These are phyloP conservation scores for Penicillium expansum DNA, from an alignment of 2,329 filamentous ascomycete genomes.

Conservation along the genomic window DNA sequence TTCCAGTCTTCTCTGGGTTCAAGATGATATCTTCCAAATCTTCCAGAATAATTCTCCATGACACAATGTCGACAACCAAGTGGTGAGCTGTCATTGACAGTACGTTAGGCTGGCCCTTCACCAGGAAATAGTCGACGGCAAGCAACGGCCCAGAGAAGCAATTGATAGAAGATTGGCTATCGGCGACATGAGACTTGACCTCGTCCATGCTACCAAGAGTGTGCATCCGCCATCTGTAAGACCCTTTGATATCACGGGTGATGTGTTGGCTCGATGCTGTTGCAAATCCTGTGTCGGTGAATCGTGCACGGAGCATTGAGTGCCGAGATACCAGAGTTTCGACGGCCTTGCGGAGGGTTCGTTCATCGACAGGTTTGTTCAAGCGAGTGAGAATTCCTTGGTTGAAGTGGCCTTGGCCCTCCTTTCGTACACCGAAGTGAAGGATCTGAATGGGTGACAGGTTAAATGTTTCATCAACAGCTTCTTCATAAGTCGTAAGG, in stretches of 20 bases:
- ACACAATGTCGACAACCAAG: constrained; percentile 41
- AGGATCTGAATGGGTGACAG: constrained; percentile 41
- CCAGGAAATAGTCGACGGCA: constrained; percentile 43
- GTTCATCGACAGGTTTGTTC: constrained; percentile 25
- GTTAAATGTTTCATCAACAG: constrained; percentile 30
- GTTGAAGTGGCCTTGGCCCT: constrained; percentile 39
- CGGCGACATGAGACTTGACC: constrained; percentile 25
- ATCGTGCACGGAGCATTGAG: constrained; percentile 40
- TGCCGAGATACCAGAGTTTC: constrained; percentile 34
- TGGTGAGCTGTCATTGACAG: constrained; percentile 40
- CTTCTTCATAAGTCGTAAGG: constrained; percentile 36
- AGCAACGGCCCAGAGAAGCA: constrained; percentile 41
- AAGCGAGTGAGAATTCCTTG: constrained; percentile 38
- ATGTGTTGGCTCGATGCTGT: constrained; percentile 29
- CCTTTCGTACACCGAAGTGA: constrained; percentile 35
- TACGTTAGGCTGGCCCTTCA: constrained; percentile 30
- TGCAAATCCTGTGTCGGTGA: constrained; percentile 20
- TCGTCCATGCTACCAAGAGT: constrained; percentile 17
- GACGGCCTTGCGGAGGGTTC: constrained; percentile 28
- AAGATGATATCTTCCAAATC: constrained; percentile 39
- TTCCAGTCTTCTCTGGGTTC: constrained; percentile 24
- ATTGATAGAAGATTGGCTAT: constrained; percentile 36
- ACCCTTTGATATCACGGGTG: constrained; percentile 29
- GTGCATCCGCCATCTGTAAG: constrained; percentile 29
- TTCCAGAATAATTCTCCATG: constrained; percentile 41